Base-by-base conservation (phyloP, 2,329 filamentous ascomycete genomes). In the Apiospora sp. region DNA sequence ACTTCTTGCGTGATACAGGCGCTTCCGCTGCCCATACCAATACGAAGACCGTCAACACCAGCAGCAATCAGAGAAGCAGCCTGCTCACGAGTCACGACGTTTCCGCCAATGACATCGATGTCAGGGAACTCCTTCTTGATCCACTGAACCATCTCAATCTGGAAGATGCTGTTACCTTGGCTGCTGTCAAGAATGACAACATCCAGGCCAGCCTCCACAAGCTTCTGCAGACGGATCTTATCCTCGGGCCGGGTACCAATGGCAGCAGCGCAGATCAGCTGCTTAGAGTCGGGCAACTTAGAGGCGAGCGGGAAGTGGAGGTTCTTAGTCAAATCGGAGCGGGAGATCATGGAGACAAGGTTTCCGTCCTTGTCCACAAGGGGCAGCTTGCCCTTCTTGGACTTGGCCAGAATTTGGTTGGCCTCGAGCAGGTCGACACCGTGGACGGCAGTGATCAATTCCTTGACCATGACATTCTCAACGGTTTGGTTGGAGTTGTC, bases 1-100 rank as follows among this genome's bases (percentile, higher is more conserved):
- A 99, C 97, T 86, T 99, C 96, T 86, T 99, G 96, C 72, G 96
- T 99, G 79, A 99, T 99, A 85, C 96, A 99, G 81, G 96, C 96
- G 81, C 94, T 97, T 81, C 96, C 96, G 82, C 94, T 97, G 78
- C 96, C 96, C 96, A 99, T 99, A 82, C 96, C 96, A 81, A 99
- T 99, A 82, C 96, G 94, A 78, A 99, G 91, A 83, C 96, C 97
- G 82, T 99, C 96, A 73, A 94, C 96, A 82, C 96, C 96, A 77
- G 96, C 96, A 74, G 93, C 94, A 80, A 99, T 98, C 77, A 99
- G 87, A 75, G 90, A 87, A 71, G 97, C 96, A 77, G 96, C 96
- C 87, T 99, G 96, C 83, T 98, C 96, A 71, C 96, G 92, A 72
- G 96, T 99, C 79, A 99, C 96, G 77, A 99, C 96, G 86, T 99